Evolutionary conservation across 768 basidiomycete genomes (phyloP), one percentile per base, ranked within the genome.

Genomic region (Leucosporidium yakuticum): DNA sequence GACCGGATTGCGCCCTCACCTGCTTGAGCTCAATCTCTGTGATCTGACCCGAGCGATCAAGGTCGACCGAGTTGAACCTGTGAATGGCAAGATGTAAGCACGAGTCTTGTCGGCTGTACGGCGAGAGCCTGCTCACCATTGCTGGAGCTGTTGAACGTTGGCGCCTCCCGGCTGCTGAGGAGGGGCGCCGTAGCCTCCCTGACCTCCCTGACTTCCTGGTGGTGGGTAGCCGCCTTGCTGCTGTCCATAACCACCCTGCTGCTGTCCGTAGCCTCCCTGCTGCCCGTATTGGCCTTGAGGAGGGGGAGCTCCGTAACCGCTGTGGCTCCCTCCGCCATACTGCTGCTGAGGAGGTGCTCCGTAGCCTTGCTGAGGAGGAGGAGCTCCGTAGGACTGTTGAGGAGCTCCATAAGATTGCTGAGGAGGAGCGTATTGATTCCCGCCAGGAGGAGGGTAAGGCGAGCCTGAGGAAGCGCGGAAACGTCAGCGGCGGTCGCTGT

Each of bases 11-110:
- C 39, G 39, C 3, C 14, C 39, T 44, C 39, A 44, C 39, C 59
- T 66, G 61, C 50, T 70, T 70, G n/a, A 70, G 61, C 58, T 70
- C 69, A 15, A 59, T 17, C 36, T 63, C 44, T 0, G 61, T 66
- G 34, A 70, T 66, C 32, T 48, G 36, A 1, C 69, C 69, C 7
- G 57, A 60, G 44, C 69, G 44, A 32, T 68, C 65, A 4, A 65
- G 31, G 44, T 70, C 69, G 39, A 66, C 64, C 12, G 64, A 56
- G 29, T 51, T 36, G 53, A 70, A 70, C 69, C 69, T 62, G 14
- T 48, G 29, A 8, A 36, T 36, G 34, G 5, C 1, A 14, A 65
- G 49, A 44, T 36, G 53, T 27, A 9, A 36, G 58, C 23, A 17
- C 11, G 39, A 20, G 11, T 29, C 39, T 27, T 31, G 15, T 31